Conservation (phyloP, 495 filamentous ascomycete genomes). For the Neurospora sp. region DNA sequence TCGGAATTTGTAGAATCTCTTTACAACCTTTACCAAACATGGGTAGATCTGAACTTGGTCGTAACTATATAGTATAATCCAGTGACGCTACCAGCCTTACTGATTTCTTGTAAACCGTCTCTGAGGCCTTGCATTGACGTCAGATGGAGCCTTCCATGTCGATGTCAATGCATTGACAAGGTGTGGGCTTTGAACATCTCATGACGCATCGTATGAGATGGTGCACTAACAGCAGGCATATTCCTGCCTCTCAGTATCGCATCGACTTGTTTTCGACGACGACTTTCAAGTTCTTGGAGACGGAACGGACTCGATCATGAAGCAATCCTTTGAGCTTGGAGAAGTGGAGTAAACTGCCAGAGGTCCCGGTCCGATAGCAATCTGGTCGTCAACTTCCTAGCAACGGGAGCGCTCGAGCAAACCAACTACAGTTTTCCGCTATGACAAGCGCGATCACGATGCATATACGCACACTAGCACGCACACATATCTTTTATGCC, state of each 20-base stretch:
- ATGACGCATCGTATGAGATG: neutral
- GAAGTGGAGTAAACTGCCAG: neutral
- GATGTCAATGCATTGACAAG: neutral
- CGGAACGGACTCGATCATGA: neutral
- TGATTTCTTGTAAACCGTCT: neutral
- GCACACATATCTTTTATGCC: neutral
- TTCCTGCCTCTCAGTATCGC: neutral
- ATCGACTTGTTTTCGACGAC: neutral
- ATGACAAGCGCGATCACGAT: neutral
- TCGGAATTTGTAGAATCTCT: neutral
- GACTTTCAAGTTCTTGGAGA: neutral
- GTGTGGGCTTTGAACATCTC: neutral
- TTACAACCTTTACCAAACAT: neutral
- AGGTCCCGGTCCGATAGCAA: neutral
- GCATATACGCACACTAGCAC: neutral
- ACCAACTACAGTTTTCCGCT: neutral
- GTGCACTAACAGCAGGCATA: neutral
- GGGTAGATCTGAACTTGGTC: neutral
- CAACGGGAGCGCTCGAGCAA: neutral
- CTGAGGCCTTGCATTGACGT: neutral
- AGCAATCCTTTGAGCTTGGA: neutral
- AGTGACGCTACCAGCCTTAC: neutral
- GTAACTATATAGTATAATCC: neutral
- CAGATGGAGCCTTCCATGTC: neutral
- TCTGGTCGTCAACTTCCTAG: neutral